Evolutionary conservation across 768 basidiomycete species (phyloP), one percentile per base, ranked within the genome.

Genomic region (Leucocoprinus sp.): DNA sequence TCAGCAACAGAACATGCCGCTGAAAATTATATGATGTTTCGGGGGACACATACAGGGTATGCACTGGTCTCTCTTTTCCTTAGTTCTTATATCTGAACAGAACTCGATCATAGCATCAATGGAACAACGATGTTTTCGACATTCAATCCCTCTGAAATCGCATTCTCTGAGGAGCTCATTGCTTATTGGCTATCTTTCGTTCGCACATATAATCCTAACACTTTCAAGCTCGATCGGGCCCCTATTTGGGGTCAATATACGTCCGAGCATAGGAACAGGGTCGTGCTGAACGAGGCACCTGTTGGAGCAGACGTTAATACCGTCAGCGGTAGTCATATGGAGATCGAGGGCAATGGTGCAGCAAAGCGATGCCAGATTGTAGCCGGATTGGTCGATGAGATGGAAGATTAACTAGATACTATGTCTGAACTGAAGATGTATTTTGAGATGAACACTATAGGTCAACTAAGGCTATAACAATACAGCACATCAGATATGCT

Each of bases 21-120:
- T 0, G 80, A 79, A 55, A 80, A 82, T 52, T 80, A 75, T 74
- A 80, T 79, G 76, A 75, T 81, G 78, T 80, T 79, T 62, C 57
- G 60, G 17, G 80, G 82, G 1, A 71, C 67, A 2, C 74, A 74
- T 47, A 80, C 78, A 23, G 80, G 80, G 81, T 79, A n/a, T 19
- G 8, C 29, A 9, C 15, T 39, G 24, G 2, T 9, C 11, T n/a
- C 34, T 2, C 24, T 15, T 18, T 14, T 27, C 4, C 43, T 6
- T 26, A 17, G 38, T 12, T 40, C 8, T 38, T 14, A 41, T 9
- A 5, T 28, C 2, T 26, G n/a, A 33, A 8, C 29, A n/a, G 15
- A 52, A 49, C 44, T 24, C 5, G 12, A 28, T 43, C 43, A 8
- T 42, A 76, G 71, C 3, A 57, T 60, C 48, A 79, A 82, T 57